Evolutionary conservation across 108 stramenopile genomes (phyloP).

Genomic region (Nitzschia inconspicua): DNA sequence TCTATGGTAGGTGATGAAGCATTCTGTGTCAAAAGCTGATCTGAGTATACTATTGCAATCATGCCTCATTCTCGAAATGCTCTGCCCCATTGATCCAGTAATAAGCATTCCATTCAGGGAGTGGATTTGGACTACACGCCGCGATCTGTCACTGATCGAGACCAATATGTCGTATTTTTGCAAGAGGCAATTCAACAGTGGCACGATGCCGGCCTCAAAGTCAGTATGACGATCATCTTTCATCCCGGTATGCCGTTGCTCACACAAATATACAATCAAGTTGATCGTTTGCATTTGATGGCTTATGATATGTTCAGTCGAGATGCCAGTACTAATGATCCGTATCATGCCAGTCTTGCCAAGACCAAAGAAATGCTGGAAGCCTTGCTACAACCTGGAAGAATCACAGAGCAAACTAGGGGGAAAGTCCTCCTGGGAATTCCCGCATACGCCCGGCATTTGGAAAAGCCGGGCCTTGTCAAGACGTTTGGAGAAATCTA

Average conservation of each 20-base stretch:
- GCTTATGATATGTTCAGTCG: slow-evolving; percentile 61
- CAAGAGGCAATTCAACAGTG: slow-evolving; percentile 9
- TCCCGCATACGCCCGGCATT: slow-evolving; percentile 63
- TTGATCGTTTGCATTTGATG: slow-evolving; percentile 72
- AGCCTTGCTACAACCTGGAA: neutral
- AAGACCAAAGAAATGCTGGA: slow-evolving; percentile 4
- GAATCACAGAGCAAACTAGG: slow-evolving; percentile 16
- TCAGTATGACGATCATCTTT: slow-evolving; percentile 49
- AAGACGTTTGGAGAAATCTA: slow-evolving; percentile 66
- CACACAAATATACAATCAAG: slow-evolving; percentile 15
- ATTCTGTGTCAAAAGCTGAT: neutral
- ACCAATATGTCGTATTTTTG: neutral
- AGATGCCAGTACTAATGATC: neutral
- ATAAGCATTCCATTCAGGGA: neutral
- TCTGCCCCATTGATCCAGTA: slow-evolving; percentile 12
- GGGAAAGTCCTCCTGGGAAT: slow-evolving; percentile 65
- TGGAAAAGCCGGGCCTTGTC: slow-evolving; percentile 31
- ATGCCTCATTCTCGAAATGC: neutral
- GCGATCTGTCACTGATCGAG: neutral
- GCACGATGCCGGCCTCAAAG: slow-evolving; percentile 21
- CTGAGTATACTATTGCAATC: neutral
- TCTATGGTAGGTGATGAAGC: neutral
- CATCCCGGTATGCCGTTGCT: slow-evolving; percentile 33
- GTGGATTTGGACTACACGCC: slow-evolving; percentile 8
- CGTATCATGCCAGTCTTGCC: slow-evolving; percentile 3